Conservation (phyloP, 2,329 filamentous ascomycete species). For the Emmonsiellopsis sp. region DNA sequence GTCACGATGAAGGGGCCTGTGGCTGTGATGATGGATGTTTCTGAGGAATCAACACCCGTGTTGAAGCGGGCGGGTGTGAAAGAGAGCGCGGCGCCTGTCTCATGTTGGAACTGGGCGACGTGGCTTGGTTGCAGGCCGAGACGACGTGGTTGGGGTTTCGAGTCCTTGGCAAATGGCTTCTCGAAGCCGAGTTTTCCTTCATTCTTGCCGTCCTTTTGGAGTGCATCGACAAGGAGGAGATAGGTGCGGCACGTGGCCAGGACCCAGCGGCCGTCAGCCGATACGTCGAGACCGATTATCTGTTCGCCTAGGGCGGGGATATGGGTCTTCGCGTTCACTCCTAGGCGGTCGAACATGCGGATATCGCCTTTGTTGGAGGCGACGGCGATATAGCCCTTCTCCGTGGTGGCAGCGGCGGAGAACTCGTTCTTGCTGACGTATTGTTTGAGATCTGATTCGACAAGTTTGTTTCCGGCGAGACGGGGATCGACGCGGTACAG, state of each 20-base stretch:
- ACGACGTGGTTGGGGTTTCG: slow-evolving; percentile 86
- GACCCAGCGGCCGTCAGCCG: slow-evolving; percentile 91
- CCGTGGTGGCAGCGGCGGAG: slow-evolving; percentile 85
- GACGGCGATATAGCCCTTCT: slow-evolving; percentile 93
- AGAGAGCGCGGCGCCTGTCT: slow-evolving; percentile 74
- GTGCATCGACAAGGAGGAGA: slow-evolving; percentile 80
- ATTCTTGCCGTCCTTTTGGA: slow-evolving; percentile 90
- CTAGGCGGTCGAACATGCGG: slow-evolving; percentile 88
- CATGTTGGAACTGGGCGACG: slow-evolving; percentile 94
- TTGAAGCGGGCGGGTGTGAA: slow-evolving; percentile 96
- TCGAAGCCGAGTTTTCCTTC: slow-evolving; percentile 98
- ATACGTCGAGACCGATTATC: slow-evolving; percentile 90
- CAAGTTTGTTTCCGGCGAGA: slow-evolving; percentile 80
- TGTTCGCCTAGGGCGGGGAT: slow-evolving; percentile 91
- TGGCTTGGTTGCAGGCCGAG: slow-evolving; percentile 83
- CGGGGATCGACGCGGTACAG: slow-evolving; percentile 91
- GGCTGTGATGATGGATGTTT: slow-evolving; percentile 93
- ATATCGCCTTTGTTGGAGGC: slow-evolving; percentile 98
- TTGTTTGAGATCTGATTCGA: slow-evolving; percentile 87
- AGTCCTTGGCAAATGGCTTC: slow-evolving; percentile 81
- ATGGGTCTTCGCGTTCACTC: slow-evolving; percentile 95
- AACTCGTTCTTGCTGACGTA: slow-evolving; percentile 97
- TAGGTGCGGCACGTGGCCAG: slow-evolving; percentile 92
- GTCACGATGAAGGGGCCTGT: slow-evolving; percentile 95
- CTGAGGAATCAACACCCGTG: slow-evolving; percentile 66